Base-by-base conservation (phyloP, 2,329 filamentous ascomycete species). In the Penicillium sp. region DNA sequence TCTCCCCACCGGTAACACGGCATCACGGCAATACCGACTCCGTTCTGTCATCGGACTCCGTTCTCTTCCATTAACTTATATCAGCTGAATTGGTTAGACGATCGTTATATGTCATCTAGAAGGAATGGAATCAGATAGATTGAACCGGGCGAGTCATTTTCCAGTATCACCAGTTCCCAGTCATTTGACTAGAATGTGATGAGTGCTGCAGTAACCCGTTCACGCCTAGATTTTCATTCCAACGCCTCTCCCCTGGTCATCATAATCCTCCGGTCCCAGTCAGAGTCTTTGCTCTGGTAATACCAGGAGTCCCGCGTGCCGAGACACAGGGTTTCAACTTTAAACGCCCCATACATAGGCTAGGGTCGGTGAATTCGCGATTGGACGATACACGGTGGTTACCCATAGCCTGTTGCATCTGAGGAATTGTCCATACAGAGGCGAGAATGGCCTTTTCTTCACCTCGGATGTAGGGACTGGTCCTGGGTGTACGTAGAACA, bases 261-360 rank as follows among this genome's bases (percentile, higher is more conserved):
- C 44, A 33, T 33, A 39, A 61, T 61, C 57, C 64, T 65, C 64
- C 64, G 64, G 57, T 60, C 50, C 59, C 58, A 64, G 21, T 58
- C 57, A 61, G 39, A 26, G 25, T 23, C 14, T 39, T 47, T 43
- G 10, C 25, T 39, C 26, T 50, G n/a, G 64, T 66, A 29, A 61
- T 66, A 39, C 53, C 53, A 65, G 62, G 29, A 42, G 33, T 26
- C 46, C 54, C 31, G 37, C 25, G 25, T 54, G 45, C 52, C 50
- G 57, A 59, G 50, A 60, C 49, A 54, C 39, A 54, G 50, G 60
- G 49, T 55, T 61, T 50, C 53, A 62, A 62, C 61, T 54, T 63
- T 60, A 62, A 49, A 33, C 8, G n/a, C 31, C 19, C 48, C 29
- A 55, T 50, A 37, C 29, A 55, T 50, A 37, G 35, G 33, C 26